Conservation (phyloP, 345 rosid genomes). For the Gossypium anomalum region DNA sequence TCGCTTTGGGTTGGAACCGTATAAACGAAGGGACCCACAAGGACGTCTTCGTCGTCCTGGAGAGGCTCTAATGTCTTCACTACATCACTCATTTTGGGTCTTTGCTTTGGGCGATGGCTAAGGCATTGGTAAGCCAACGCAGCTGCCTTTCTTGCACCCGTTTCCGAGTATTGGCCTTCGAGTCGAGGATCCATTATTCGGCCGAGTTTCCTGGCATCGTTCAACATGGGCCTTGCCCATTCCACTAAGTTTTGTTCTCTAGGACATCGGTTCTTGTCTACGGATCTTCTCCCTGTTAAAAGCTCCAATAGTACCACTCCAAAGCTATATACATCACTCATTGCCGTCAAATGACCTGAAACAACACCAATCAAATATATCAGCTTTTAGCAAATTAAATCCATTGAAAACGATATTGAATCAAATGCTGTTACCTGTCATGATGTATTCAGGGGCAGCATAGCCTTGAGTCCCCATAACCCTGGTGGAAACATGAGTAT, state of each 20-base stretch:
- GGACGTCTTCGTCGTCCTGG: slow-evolving; percentile 48
- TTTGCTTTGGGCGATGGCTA: slow-evolving; percentile 68
- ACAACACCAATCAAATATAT: background rate
- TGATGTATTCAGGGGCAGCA: slow-evolving; percentile 89
- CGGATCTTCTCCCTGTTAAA: slow-evolving; percentile 52
- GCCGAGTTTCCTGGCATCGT: slow-evolving; percentile 52
- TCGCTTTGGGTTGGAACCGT: slow-evolving; percentile 44
- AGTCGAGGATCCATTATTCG: slow-evolving; percentile 86
- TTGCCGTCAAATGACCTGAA: slow-evolving; percentile 65
- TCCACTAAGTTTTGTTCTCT: slow-evolving; percentile 61
- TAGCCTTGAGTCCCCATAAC: slow-evolving; percentile 98
- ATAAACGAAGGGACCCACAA: slow-evolving; percentile 60
- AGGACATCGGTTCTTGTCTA: slow-evolving; percentile 51
- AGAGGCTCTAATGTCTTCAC: slow-evolving; percentile 63
- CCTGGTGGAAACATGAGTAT: slow-evolving; percentile 84
- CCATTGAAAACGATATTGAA: background rate
- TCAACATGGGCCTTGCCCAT: slow-evolving; percentile 71
- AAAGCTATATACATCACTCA: slow-evolving; percentile 68
- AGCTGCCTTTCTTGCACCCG: slow-evolving; percentile 72
- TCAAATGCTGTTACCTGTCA: slow-evolving; percentile 54
- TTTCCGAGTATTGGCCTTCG: slow-evolving; percentile 84
- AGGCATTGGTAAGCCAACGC: slow-evolving; percentile 76
- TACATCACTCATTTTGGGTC: slow-evolving; percentile 63
- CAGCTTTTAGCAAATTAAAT: background rate
- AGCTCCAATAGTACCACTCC: slow-evolving; percentile 68